Conservation (phyloP, 352 stramenopile species). For the Phytophthora pisi region DNA sequence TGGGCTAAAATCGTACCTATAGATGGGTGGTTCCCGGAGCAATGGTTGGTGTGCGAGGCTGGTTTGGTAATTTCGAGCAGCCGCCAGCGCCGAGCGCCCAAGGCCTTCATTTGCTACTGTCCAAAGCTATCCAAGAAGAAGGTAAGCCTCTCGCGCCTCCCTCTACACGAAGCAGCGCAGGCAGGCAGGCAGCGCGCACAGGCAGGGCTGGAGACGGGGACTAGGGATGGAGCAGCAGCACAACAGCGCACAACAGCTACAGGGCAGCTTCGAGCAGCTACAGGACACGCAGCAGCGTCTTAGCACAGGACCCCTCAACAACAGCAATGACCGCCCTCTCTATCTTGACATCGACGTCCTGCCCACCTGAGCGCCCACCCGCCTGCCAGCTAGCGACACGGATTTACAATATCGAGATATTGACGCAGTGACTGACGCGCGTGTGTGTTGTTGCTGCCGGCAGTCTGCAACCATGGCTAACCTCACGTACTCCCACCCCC, state of each 20-base stretch:
- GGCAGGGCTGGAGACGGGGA: neutral
- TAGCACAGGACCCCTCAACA: neutral
- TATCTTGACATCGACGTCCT: neutral
- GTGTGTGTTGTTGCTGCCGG: constrained; percentile 16
- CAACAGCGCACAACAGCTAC: neutral
- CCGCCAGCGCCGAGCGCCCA: constrained; percentile 14
- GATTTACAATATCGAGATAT: neutral
- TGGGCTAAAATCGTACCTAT: constrained; percentile 38
- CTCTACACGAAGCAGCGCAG: constrained; percentile 4
- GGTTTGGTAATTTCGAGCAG: constrained; percentile 44
- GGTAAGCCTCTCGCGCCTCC: constrained; percentile 39
- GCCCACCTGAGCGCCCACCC: constrained; percentile 1
- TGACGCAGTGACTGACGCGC: constrained; percentile 19
- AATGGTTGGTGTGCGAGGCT: constrained; percentile 34
- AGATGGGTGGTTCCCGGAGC: constrained; percentile 36
- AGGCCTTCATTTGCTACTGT: constrained; percentile 82
- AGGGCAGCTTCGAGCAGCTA: neutral
- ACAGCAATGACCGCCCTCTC: neutral
- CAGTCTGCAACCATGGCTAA: constrained; percentile 88
- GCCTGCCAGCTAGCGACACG: neutral
- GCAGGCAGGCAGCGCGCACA: neutral
- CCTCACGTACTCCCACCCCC: constrained; percentile 87
- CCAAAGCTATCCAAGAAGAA: constrained; percentile 90
- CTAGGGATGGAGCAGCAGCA: neutral
- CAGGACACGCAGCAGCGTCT: neutral